phyloP scores from a whole-genome alignment of 208 protist genomes.

The Trypanosoma congolense region DNA sequence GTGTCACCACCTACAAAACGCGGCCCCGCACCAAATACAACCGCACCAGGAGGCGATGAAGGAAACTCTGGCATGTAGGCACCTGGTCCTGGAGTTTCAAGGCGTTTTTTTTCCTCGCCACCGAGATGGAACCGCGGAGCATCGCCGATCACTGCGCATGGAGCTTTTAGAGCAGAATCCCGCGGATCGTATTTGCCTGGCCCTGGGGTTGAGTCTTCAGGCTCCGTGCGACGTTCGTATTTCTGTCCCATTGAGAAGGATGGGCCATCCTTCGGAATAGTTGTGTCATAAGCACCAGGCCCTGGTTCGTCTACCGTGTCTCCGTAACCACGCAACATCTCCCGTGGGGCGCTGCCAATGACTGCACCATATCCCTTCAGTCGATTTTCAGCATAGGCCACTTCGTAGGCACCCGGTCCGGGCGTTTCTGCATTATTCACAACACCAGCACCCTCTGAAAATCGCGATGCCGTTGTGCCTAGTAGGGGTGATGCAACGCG shows the following conservation, averaged over 20 bases:
- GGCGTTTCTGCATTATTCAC: background rate
- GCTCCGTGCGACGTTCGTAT: background rate
- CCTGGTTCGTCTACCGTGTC: slow-evolving; percentile 5
- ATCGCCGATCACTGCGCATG: slow-evolving; percentile 1
- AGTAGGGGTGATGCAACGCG: slow-evolving; percentile 16
- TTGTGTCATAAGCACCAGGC: slow-evolving; percentile 30
- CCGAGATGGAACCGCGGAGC: slow-evolving; percentile 9
- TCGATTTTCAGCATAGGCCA: background rate
- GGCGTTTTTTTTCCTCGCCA: slow-evolving; percentile 6
- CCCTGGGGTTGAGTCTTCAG: background rate
- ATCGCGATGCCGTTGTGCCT: slow-evolving; percentile 7
- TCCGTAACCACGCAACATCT: slow-evolving; percentile 2
- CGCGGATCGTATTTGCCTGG: slow-evolving; percentile 5
- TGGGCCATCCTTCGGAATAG: slow-evolving; percentile 15
- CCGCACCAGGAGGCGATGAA: background rate
- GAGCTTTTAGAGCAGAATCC: slow-evolving; percentile 3
- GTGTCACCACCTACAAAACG: background rate
- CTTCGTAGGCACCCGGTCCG: slow-evolving; percentile 21
- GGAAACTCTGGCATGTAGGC: slow-evolving; percentile 1
- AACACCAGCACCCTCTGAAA: background rate
- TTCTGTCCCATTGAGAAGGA: slow-evolving; percentile 19
- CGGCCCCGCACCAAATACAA: background rate
- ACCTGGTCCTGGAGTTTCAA: slow-evolving; percentile 9
- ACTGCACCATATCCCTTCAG: slow-evolving; percentile 26
- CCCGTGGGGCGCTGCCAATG: slow-evolving; percentile 36